Evolutionary conservation across 129 eudicot species (phyloP).

Genomic region (Pulicaria dysenterica): DNA sequence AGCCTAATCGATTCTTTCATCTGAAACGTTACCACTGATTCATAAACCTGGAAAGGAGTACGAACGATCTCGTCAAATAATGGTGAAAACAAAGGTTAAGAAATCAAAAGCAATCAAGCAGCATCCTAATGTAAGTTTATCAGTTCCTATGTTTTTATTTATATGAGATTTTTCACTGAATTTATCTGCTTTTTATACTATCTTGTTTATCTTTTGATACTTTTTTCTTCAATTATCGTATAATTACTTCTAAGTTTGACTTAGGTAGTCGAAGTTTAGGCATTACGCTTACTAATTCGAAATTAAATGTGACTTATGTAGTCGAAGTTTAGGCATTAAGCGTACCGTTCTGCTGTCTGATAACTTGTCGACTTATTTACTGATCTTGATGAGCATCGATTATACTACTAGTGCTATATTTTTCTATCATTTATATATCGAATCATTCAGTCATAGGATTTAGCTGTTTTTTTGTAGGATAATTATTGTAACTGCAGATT

Average conservation of each 20-base stretch:
- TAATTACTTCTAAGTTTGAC: not conserved
- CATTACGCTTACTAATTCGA: not conserved
- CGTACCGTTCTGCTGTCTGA: not conserved
- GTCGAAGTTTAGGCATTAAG: conserved; percentile 8
- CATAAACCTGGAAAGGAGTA: not conserved
- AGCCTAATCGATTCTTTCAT: conserved; percentile 14
- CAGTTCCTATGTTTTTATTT: not conserved
- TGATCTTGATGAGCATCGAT: conserved; percentile 14
- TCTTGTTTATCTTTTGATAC: conserved; percentile 1
- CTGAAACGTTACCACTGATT: not conserved
- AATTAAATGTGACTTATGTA: not conserved
- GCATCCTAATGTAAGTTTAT: conserved; percentile 53
- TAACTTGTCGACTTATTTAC: conserved; percentile 1
- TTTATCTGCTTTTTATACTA: conserved; percentile 17
- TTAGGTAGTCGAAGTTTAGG: not conserved
- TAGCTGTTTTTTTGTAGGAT: conserved; percentile 10
- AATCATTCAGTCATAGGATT: conserved; percentile 13
- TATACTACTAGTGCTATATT: not conserved
- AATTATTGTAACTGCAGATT: conserved; percentile 3
- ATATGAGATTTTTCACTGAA: not conserved
- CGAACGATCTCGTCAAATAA: conserved; percentile 25
- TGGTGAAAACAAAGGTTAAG: conserved; percentile 79
- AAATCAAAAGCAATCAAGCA: conserved; percentile 63
- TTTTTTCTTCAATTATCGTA: conserved; percentile 4
- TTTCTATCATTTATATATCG: not conserved